phyloP scores from a whole-genome alignment of 371 early-diverging fungal genomes.

The Rhizopus sp. region DNA sequence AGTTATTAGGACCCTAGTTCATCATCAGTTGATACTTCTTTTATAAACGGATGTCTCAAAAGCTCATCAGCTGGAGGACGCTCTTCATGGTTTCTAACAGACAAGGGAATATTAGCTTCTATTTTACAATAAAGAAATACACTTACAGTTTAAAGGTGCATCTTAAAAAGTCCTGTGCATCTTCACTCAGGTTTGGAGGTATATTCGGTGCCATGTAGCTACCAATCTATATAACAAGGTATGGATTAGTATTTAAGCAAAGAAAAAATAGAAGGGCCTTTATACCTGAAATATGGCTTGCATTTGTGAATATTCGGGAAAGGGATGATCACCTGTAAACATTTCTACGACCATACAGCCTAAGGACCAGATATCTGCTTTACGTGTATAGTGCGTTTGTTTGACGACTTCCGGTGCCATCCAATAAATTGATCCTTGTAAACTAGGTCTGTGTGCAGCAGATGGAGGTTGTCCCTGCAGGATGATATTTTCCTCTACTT shows the following conservation, averaged over 20 bases:
- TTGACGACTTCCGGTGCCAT: conserved; percentile 96
- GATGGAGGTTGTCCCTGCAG: conserved; percentile 14
- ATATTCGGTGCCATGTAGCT: conserved; percentile 79
- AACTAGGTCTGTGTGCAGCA: conserved; percentile 66
- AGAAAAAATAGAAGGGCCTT: not conserved
- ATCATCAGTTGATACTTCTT: conserved; percentile 4
- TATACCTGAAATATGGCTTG: conserved; percentile 86
- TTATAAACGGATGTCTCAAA: conserved; percentile 59
- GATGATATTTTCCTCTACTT: conserved; percentile 67
- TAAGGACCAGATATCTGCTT: conserved; percentile 88
- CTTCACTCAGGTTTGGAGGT: conserved; percentile 70
- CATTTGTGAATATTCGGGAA: conserved; percentile 89
- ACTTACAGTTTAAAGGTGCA: conserved; percentile 76
- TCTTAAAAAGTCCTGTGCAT: conserved; percentile 78
- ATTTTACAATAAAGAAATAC: not conserved
- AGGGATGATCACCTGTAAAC: conserved; percentile 94
- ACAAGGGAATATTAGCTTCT: too few species aligned
- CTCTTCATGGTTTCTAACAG: conserved; percentile 57
- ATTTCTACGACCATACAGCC: conserved; percentile 96
- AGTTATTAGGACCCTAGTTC: not conserved
- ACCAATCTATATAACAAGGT: conserved; percentile 62
- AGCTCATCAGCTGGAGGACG: conserved; percentile 63
- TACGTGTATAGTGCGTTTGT: conserved; percentile 75
- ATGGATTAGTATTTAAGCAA: not conserved
- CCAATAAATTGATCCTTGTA: conserved; percentile 86